Conservation (phyloP, 129 eudicot genomes). For the Mikania micrantha region DNA sequence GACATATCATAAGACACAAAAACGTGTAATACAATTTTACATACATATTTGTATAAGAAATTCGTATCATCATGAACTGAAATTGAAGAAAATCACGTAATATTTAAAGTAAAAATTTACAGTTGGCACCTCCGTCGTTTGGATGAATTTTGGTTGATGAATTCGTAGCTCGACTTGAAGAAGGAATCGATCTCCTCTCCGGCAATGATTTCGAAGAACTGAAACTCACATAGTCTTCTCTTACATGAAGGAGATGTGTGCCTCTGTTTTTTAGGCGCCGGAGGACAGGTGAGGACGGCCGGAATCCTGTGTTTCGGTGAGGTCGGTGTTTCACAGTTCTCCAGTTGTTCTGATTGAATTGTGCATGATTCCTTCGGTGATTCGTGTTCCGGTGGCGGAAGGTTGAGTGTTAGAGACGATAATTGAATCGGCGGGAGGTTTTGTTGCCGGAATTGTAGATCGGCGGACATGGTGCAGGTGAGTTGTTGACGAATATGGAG, state of each 20-base stretch:
- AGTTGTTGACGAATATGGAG: conserved; percentile 1
- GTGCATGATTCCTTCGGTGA: conserved; percentile 15
- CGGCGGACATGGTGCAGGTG: conserved; percentile 49
- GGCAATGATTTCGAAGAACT: conserved; percentile 23
- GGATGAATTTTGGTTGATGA: background rate
- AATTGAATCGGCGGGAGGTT: conserved; percentile 22
- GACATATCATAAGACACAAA: conserved; percentile 19
- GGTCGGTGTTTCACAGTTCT: conserved; percentile 53
- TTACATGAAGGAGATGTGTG: conserved; percentile 9
- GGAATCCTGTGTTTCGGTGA: conserved; percentile 52
- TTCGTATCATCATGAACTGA: conserved; percentile 18
- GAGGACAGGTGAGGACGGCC: conserved; percentile 46
- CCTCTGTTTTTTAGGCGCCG: conserved; percentile 52
- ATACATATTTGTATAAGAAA: conserved; percentile 20
- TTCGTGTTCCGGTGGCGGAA: conserved; percentile 9
- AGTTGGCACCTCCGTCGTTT: conserved; percentile 11
- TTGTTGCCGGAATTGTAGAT: conserved; percentile 43
- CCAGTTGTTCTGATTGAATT: background rate
- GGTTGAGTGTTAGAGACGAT: conserved; percentile 22
- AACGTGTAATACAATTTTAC: conserved; percentile 20
- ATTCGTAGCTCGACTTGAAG: conserved; percentile 17
- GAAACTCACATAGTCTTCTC: conserved; percentile 20
- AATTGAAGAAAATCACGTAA: background rate
- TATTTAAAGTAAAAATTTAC: conserved; percentile 12
- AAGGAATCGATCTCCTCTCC: conserved; percentile 28